These are phyloP conservation scores for Mytilinidion resinicola DNA, from an alignment of 495 filamentous ascomycete genomes.

Conservation along the genomic window DNA sequence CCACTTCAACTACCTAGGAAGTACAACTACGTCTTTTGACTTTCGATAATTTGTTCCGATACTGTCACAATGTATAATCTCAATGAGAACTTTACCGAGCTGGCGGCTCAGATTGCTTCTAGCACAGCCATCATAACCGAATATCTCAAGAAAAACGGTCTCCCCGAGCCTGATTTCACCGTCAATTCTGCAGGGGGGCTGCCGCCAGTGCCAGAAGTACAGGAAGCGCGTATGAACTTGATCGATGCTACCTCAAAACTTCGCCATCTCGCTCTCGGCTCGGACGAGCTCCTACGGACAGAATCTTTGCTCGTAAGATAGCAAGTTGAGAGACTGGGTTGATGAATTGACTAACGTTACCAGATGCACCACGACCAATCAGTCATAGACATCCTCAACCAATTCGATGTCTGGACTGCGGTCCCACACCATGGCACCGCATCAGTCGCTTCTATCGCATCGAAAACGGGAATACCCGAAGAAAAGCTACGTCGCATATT, in stretches of 20 bases:
- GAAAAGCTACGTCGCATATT: constrained; percentile 15
- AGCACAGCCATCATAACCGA: neutral
- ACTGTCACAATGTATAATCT: neutral
- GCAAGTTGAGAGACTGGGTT: too few relatives aligned
- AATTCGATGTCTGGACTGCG: constrained; percentile 21
- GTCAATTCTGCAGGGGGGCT: constrained; percentile 14
- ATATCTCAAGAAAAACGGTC: constrained; percentile 10
- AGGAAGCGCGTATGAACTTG: neutral
- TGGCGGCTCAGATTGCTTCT: neutral
- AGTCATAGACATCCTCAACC: constrained; percentile 14
- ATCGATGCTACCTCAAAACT: neutral
- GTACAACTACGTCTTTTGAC: too few relatives aligned
- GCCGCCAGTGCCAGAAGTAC: constrained; percentile 3
- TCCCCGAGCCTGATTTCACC: constrained; percentile 3
- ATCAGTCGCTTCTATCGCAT: constrained; percentile 9
- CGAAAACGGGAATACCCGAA: constrained; percentile 1
- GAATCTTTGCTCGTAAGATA: neutral
- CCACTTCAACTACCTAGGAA: too few relatives aligned
- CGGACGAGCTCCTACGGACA: neutral
- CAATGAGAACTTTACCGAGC: neutral
- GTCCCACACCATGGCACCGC: constrained; percentile 13
- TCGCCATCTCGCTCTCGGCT: neutral
- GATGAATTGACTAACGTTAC: too few relatives aligned
- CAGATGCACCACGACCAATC: constrained; percentile 15
- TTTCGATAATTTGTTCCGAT: neutral